Evolutionary conservation across 805 yeast genomes (phyloP), one percentile per base, ranked within the genome.

Genomic region (Hanseniaspora thailandica): DNA sequence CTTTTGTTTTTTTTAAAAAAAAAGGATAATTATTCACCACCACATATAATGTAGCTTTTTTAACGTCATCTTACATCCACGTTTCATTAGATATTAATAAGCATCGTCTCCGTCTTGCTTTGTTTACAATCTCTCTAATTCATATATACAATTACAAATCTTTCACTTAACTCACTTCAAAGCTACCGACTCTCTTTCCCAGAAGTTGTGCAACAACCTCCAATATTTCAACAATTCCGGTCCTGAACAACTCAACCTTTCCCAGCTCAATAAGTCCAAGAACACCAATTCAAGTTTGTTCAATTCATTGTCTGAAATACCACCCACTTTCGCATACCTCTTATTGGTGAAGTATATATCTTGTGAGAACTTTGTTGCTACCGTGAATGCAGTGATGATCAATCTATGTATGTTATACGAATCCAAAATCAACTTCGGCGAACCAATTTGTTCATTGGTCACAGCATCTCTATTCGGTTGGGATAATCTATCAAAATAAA

Each of bases 321-420:
- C 97, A 5, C 97, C 97, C 43, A 90, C 93, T 66, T 89, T 86
- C 10, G 97, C 96, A 66, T 90, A 90, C 58, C 97, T 76, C 52
- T 93, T 81, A 66, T 90, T 90, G 64, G 90, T 90, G 73, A 90
- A 90, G 63, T 89, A 90, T 47, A 89, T 86, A 68, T 90, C 97
- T 61, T 90, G 82, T 66, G 89, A 89, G 66, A 90, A 90, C 70
- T 93, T 93, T 36, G 95, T 84, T 26, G 95, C 86, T 25, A 93
- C 97, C 0, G 99, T 90, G 56, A 93, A 83, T 4, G 97, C 97
- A 12, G 95, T 84, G 46, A 93, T 90, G 48, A 93, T 86, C 58
- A 93, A 74, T 57, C 99, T 76, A 69, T 93, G 99, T 57, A 93
- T 88, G 66, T 93, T 93, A 68, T 84, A 90, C 55, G 95, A 84